phyloP scores from a whole-genome alignment of 352 stramenopile species.

The Phytopythium delawarense region DNA sequence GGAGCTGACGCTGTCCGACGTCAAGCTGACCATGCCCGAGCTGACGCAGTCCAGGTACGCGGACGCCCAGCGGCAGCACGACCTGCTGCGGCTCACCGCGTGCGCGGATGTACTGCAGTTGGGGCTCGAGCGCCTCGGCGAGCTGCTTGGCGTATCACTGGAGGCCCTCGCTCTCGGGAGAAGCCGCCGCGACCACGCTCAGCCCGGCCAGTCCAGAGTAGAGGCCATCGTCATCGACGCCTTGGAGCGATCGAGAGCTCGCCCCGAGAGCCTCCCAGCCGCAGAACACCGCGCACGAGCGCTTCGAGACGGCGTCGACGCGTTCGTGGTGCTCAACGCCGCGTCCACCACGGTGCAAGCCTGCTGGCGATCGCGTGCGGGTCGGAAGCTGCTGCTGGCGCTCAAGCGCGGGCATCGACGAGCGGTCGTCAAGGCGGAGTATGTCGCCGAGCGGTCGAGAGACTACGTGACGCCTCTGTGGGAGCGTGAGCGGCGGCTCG shows the following conservation, averaged over 20 bases:
- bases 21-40: constrained; percentile 50
- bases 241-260: background rate
- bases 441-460: constrained; percentile 46
- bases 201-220: background rate
- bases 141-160: constrained; percentile 44
- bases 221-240: background rate
- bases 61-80: constrained; percentile 43
- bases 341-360: constrained; percentile 38
- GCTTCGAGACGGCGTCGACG: background rate
- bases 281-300: background rate
- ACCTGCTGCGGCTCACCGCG: constrained; percentile 35
- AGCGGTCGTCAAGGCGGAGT: constrained; percentile 31
- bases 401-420: constrained; percentile 32
- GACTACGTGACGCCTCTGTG: constrained; percentile 67
- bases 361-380: constrained; percentile 47
- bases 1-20: constrained; percentile 46
- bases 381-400: constrained; percentile 30
- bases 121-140: constrained; percentile 52
- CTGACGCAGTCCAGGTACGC: constrained; percentile 51
- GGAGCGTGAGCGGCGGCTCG: constrained; percentile 52
- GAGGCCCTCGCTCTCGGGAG: constrained; percentile 28
- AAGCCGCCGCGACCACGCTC: background rate
- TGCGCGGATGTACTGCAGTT: constrained; percentile 58
- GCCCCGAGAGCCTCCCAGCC: background rate
- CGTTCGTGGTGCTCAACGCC: constrained; percentile 18